These are phyloP conservation scores for Phialemoniopsis sp. DNA, from an alignment of 2,329 filamentous ascomycete species.

Conservation along the genomic window DNA sequence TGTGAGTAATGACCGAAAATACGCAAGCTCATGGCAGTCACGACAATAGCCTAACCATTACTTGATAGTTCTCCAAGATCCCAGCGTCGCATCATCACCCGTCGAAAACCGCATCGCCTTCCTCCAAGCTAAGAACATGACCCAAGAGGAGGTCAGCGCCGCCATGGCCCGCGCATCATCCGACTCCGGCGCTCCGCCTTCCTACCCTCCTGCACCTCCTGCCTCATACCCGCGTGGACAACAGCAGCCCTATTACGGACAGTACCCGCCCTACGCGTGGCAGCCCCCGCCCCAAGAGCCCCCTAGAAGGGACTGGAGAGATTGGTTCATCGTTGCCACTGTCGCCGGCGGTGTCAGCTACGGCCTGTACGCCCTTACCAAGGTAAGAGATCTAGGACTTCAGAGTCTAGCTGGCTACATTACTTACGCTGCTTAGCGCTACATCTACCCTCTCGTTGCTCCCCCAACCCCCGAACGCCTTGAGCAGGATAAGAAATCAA, in stretches of 20 bases:
- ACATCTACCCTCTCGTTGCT: constrained; percentile 84
- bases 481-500: constrained; percentile 87
- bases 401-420: constrained; percentile 13
- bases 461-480: constrained; percentile 92
- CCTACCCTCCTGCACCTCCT: constrained; percentile 36
- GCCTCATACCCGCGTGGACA: constrained; percentile 35
- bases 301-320: constrained; percentile 88
- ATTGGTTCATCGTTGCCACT: constrained; percentile 99
- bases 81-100: constrained; percentile 83
- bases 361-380: constrained; percentile 81
- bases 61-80: constrained; percentile 90
- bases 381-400: constrained; percentile 47
- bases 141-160: constrained; percentile 87
- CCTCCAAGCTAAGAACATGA: constrained; percentile 93
- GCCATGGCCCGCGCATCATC: constrained; percentile 74
- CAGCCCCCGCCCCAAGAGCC: constrained; percentile 52
- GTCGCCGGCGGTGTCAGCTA: constrained; percentile 87
- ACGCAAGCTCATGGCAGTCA: too few relatives aligned
- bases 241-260: constrained; percentile 39
- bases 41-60: too few relatives aligned
- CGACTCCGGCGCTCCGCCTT: constrained; percentile 36
- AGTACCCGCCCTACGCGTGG: constrained; percentile 49
- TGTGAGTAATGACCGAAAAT: constrained; percentile 18
- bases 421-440: constrained; percentile 54
- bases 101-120: constrained; percentile 91